A percentile compares a stretch with the other conserved stretches of the same genome.
Evolutionary conservation across 805 yeast species (phyloP).

Genomic region (Candida alai): DNA sequence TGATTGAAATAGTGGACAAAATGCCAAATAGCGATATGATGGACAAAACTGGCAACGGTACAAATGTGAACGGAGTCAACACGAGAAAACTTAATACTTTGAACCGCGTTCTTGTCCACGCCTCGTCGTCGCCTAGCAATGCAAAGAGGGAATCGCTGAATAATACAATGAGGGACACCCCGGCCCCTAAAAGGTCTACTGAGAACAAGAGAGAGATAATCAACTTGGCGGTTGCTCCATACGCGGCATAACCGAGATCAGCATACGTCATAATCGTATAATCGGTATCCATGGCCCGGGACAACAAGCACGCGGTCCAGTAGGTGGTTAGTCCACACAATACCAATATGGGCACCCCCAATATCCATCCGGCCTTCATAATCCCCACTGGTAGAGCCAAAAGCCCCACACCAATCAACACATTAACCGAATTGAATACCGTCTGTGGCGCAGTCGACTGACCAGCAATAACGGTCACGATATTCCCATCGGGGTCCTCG

Average conservation of each 20-base stretch:
- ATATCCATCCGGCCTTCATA: constrained; percentile 59
- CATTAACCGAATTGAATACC: constrained; percentile 68
- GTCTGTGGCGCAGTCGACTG: constrained; percentile 81
- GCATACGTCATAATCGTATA: constrained; percentile 81
- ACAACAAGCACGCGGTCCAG: constrained; percentile 72
- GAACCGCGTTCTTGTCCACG: constrained; percentile 46
- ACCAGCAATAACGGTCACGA: constrained; percentile 71
- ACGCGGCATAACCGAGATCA: constrained; percentile 82
- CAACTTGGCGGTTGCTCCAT: constrained; percentile 72
- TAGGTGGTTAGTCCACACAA: constrained; percentile 65
- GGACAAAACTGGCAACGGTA: constrained; percentile 70
- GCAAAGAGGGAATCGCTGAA: constrained; percentile 85
- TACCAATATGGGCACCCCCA: constrained; percentile 58
- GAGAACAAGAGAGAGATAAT: constrained; percentile 72
- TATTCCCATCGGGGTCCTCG: constrained; percentile 67
- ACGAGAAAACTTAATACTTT: constrained; percentile 66
- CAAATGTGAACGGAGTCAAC: constrained; percentile 75
- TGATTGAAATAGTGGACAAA: constrained; percentile 48
- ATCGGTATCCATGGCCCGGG: constrained; percentile 76
- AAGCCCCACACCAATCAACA: constrained; percentile 65
- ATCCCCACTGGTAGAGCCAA: constrained; percentile 65
- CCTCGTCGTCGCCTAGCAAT: constrained; percentile 38
- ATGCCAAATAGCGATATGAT: constrained; percentile 56
- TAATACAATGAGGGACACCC: constrained; percentile 74
- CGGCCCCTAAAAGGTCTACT: constrained; percentile 73